Evolutionary conservation across 768 basidiomycete species (phyloP), one percentile per base, ranked within the genome.

Genomic region (Suillus fuscotomentosus): DNA sequence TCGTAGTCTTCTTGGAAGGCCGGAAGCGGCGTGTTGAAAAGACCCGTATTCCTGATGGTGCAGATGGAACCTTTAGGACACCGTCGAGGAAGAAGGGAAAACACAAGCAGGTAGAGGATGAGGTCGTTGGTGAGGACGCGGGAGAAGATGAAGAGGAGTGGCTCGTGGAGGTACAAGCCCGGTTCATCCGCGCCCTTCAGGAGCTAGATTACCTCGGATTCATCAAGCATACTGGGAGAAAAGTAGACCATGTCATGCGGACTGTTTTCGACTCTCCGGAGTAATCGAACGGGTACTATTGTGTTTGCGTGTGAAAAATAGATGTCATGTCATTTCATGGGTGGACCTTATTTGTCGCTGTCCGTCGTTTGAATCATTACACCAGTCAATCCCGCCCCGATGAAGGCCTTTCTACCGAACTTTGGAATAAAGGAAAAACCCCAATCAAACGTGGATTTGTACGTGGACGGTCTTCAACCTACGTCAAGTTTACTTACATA

Each of bases 151-250:
- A 80, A 24, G 87, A 84, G 66, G 77, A 78, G 67, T 88, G 86
- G 88, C 82, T 81, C 67, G 62, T 84, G 63, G 84, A 90, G 65
- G 82, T 88, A 17, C 92, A 94, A 70, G 91, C 89, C 48, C 81
- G 92, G 22, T 95, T 94, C 72, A 83, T 93, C 60, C 84, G 90
- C 20, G 86, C 91, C 13, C 70, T 94, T 72, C 93, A 95, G 65
- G 92, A 94, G 70, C 81, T 95, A 47, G 92, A 94, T 70, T 88
- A 86, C 69, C 75, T 94, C 42, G 93, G 93, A 9, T 85, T 94
- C 70, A 77, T 94, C 71, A 91, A 90, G 71, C 91, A 91, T 66
- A 92, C 90, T 0, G 86, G 88, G 51, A 80, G 91, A 61, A 94
- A 91, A 75, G 83, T 81, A 9, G 93, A 93, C 70, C 92, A 92